Conservation (phyloP, 2,329 filamentous ascomycete species). For the Zasmidium citrigriseum region DNA sequence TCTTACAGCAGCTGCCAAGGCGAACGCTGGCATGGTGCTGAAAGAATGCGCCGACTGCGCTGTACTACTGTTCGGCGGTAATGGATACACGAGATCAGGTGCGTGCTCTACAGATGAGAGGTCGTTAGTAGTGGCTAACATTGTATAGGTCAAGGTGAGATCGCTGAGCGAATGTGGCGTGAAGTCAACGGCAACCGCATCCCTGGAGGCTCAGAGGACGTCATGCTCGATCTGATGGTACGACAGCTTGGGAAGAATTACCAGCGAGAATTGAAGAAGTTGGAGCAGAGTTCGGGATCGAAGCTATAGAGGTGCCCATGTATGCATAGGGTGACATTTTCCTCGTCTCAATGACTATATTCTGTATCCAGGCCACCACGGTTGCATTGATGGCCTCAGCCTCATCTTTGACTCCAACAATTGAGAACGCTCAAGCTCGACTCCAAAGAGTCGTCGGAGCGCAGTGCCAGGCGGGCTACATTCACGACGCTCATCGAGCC, state of each 20-base stretch:
- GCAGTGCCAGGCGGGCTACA: too few relatives aligned
- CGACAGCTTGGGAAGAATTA: constrained; percentile 72
- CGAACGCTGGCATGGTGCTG: constrained; percentile 69
- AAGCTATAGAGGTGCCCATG: constrained; percentile 10
- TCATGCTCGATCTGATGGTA: constrained; percentile 69
- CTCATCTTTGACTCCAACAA: too few relatives aligned
- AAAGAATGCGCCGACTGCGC: constrained; percentile 71
- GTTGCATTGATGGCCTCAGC: too few relatives aligned
- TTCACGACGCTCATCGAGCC: too few relatives aligned
- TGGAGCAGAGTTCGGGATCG: constrained; percentile 41
- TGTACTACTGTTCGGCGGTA: constrained; percentile 72
- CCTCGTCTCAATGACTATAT: too few relatives aligned
- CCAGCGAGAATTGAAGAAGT: constrained; percentile 56
- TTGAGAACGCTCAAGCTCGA: too few relatives aligned
- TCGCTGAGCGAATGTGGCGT: constrained; percentile 63
- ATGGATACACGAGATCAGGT: constrained; percentile 61
- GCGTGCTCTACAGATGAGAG: background rate
- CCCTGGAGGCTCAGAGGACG: constrained; percentile 68
- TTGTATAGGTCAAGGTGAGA: constrained; percentile 67
- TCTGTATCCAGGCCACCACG: too few relatives aligned
- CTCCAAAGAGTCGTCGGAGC: too few relatives aligned
- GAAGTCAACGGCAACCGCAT: constrained; percentile 32
- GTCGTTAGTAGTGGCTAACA: constrained; percentile 61
- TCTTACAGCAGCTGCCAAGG: constrained; percentile 71
- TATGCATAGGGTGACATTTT: too few relatives aligned